Evolutionary conservation across 2,329 filamentous ascomycete species (phyloP).

Genomic region (Cercospora citrullina): DNA sequence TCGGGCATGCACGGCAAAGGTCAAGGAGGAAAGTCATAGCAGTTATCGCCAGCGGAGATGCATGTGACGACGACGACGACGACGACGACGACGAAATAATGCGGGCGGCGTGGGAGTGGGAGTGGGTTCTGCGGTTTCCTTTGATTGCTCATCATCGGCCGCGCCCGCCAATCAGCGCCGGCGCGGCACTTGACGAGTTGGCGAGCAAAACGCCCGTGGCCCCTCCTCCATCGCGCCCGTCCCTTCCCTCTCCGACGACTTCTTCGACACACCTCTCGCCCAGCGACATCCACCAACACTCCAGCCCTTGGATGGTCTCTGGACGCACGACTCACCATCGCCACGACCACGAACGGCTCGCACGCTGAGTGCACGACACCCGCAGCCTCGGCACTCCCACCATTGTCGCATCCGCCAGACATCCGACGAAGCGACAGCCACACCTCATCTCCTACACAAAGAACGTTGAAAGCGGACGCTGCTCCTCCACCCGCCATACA

Average conservation of each 20-base stretch:
- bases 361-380: neutral
- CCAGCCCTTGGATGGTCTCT: neutral
- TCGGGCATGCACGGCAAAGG: neutral
- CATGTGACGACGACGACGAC: neutral
- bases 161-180: neutral
- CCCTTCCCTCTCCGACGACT: neutral
- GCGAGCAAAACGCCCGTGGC: neutral
- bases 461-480: constrained; percentile 7
- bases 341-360: neutral
- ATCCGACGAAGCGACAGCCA: constrained; percentile 3
- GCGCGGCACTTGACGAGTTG: neutral
- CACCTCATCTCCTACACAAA: constrained; percentile 7
- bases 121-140: neutral
- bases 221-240: neutral
- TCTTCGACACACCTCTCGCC: neutral
- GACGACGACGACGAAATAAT: neutral
- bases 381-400: constrained; percentile 5
- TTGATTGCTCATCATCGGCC: constrained; percentile 5
- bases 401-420: neutral
- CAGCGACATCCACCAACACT: neutral
- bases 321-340: neutral
- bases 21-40: neutral
- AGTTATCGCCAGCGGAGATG: neutral
- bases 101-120: too few relatives aligned
- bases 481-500: neutral